These are phyloP conservation scores for Musa balbisiana DNA, from an alignment of 202 grass and related monocot species.

Conservation along the genomic window DNA sequence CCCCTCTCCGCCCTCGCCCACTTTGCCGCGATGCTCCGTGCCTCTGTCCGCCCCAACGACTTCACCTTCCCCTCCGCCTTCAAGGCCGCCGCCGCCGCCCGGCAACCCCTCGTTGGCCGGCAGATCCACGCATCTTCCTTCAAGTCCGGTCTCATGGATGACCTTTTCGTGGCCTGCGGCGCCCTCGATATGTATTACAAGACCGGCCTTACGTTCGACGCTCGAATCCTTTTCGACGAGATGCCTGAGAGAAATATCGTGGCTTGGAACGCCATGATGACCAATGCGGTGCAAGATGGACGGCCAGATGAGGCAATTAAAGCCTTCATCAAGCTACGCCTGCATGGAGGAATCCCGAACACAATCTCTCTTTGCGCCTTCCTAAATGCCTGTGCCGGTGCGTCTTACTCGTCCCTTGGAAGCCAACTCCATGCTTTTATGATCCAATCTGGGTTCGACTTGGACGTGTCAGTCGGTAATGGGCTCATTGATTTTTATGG, in stretches of 20 bases:
- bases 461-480: slow-evolving; percentile 47
- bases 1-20: slow-evolving; percentile 39
- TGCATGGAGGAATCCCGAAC: slow-evolving; percentile 31
- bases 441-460: slow-evolving; percentile 34
- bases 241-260: slow-evolving; percentile 53
- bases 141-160: slow-evolving; percentile 47
- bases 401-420: slow-evolving; percentile 33
- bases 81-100: slow-evolving; percentile 42
- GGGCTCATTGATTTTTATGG: slow-evolving; percentile 69
- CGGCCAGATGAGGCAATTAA: slow-evolving; percentile 41
- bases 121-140: slow-evolving; percentile 50
- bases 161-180: slow-evolving; percentile 57
- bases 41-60: slow-evolving; percentile 67
- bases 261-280: slow-evolving; percentile 70
- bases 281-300: slow-evolving; percentile 47
- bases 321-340: slow-evolving; percentile 43
- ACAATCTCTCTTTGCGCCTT: slow-evolving; percentile 61
- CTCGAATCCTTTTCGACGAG: slow-evolving; percentile 51
- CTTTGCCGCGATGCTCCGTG: slow-evolving; percentile 54
- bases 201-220: slow-evolving; percentile 34
- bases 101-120: slow-evolving; percentile 14
- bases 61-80: slow-evolving; percentile 73
- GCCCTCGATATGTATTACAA: slow-evolving; percentile 84
- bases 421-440: slow-evolving; percentile 54
- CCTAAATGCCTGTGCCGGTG: slow-evolving; percentile 55